Percentiles rank a stretch among this genome's conserved stretches.
Evolutionary conservation across 1,284 basidiomycete genomes (phyloP).

Genomic region (Coniferiporia weirii): DNA sequence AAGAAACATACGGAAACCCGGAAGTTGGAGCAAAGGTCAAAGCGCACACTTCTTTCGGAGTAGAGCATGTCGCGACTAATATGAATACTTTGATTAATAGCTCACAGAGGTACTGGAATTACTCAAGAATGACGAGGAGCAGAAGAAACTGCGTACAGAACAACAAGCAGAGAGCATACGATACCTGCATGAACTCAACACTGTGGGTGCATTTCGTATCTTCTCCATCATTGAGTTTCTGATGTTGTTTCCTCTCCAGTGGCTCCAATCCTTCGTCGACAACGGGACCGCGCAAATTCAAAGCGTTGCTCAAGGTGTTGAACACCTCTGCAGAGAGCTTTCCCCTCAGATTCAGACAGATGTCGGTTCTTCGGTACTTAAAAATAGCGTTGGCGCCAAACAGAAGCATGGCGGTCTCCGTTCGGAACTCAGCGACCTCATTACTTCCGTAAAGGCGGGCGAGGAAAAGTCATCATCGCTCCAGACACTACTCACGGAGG

Average conservation of each 20-base stretch:
- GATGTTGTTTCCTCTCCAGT: constrained; percentile 38
- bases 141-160: constrained; percentile 43
- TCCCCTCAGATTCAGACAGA: constrained; percentile 24
- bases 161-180: constrained; percentile 68
- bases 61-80: neutral
- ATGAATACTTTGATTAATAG: constrained; percentile 23
- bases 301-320: constrained; percentile 52
- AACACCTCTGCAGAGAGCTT: constrained; percentile 53
- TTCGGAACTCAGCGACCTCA: neutral
- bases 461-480: constrained; percentile 39
- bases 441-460: constrained; percentile 33
- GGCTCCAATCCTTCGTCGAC: constrained; percentile 78
- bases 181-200: constrained; percentile 70
- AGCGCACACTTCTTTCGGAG: neutral
- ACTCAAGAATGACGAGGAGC: constrained; percentile 41
- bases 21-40: constrained; percentile 7
- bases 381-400: neutral
- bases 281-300: constrained; percentile 69
- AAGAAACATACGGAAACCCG: neutral
- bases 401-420: neutral
- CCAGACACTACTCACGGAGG: constrained; percentile 42
- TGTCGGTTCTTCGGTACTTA: no score
- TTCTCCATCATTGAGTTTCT: neutral
- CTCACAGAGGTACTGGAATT: constrained; percentile 40
- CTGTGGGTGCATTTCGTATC: constrained; percentile 33